Evolutionary conservation across 129 eudicot genomes (phyloP).

Genomic region (Saposhnikovia divaricata): DNA sequence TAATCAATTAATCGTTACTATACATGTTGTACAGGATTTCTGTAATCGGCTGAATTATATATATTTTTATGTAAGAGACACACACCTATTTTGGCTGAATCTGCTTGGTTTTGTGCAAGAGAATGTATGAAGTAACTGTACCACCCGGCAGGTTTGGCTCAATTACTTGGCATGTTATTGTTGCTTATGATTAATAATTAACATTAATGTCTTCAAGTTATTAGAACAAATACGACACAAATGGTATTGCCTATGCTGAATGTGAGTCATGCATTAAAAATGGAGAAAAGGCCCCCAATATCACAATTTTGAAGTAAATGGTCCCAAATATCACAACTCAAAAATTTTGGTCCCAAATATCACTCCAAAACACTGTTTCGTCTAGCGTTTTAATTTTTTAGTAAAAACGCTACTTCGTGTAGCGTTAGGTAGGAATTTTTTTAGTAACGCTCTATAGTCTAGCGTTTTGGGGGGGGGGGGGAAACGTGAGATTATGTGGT

Average conservation of each 20-base stretch:
- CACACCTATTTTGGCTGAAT: neutral
- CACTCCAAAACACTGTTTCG: too few species aligned
- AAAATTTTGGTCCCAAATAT: too few species aligned
- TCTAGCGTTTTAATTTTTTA: too few species aligned
- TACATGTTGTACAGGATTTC: too few species aligned
- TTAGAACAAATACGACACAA: neutral
- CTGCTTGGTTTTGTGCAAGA: neutral
- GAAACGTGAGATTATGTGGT: too few species aligned
- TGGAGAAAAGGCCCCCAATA: too few species aligned
- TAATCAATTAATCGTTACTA: neutral
- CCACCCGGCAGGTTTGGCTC: neutral
- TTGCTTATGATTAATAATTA: neutral
- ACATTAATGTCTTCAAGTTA: neutral
- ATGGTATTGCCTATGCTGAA: neutral
- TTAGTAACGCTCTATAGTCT: too few species aligned
- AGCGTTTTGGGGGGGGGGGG: too few species aligned
- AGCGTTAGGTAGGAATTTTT: too few species aligned
- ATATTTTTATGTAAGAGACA: neutral
- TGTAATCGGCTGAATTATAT: neutral
- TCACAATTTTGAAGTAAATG: too few species aligned
- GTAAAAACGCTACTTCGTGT: too few species aligned
- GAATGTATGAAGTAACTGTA: neutral
- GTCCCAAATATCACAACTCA: too few species aligned
- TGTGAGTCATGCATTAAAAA: neutral
- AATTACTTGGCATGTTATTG: neutral